A percentile compares a stretch with the other conserved stretches of the same genome.
Evolutionary conservation across 371 early-diverging fungal genomes (phyloP).

Genomic region (Mortierella sp.): DNA sequence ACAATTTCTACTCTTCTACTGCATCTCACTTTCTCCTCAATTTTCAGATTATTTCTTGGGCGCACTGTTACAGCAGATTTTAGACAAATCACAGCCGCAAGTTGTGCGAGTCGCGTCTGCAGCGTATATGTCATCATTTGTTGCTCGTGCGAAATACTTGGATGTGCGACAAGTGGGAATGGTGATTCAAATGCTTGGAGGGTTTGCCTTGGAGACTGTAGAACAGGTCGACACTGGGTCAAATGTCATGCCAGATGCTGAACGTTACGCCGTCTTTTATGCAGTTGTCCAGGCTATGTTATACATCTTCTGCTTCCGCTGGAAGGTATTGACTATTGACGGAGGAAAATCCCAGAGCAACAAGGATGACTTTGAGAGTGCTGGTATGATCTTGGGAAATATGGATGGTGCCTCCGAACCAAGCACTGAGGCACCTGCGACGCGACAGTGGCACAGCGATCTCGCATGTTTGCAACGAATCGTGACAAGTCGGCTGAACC

Average conservation of each 20-base stretch:
- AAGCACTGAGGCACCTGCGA: neutral
- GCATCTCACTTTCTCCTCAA: constrained; percentile 71
- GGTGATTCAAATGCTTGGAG: constrained; percentile 73
- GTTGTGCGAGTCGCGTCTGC: constrained; percentile 86
- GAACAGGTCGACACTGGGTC: constrained; percentile 71
- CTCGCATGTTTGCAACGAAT: constrained; percentile 78
- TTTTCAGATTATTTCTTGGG: constrained; percentile 88
- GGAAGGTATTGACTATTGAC: constrained; percentile 76
- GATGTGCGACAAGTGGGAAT: constrained; percentile 69
- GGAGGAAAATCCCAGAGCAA: constrained; percentile 35
- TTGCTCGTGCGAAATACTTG: constrained; percentile 90
- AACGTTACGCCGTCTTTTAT: constrained; percentile 84
- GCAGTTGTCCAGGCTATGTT: constrained; percentile 89
- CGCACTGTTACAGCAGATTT: constrained; percentile 74
- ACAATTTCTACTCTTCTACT: constrained; percentile 93
- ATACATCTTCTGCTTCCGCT: constrained; percentile 96
- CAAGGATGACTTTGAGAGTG: constrained; percentile 58
- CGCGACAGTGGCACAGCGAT: constrained; percentile 67
- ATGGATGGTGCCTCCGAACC: constrained; percentile 26
- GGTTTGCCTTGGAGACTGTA: constrained; percentile 78
- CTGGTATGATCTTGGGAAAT: constrained; percentile 55
- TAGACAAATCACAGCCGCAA: constrained; percentile 69
- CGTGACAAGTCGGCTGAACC: constrained; percentile 86
- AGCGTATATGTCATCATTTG: constrained; percentile 88
- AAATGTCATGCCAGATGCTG: constrained; percentile 61